Evolutionary conservation across 2,329 filamentous ascomycete species (phyloP), one percentile per base, ranked within the genome.

Genomic region (Talaromyces verruculosus): DNA sequence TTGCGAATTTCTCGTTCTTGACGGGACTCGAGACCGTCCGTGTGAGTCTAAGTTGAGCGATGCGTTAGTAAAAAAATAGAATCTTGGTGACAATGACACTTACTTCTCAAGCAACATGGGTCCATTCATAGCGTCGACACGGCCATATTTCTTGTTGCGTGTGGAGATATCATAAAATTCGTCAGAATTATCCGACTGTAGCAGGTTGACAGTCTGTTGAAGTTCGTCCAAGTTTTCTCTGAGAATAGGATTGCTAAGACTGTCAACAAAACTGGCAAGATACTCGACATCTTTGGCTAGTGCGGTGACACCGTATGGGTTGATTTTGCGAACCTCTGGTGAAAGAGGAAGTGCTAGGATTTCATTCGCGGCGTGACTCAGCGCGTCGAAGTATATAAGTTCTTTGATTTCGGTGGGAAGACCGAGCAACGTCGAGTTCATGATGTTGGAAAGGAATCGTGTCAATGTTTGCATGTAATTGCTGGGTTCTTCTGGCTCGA

Each of bases 381-480:
- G 85, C 0, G 95, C 95, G 75, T 98, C 95, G 74, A 97, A 97
- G 80, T 99, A 98, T 72, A 99, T 97, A 65, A 97, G 88, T 76
- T 97, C 93, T 76, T 98, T 98, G 78, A 99, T 97, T 73, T 96
- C 92, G 35, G 92, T 89, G 0, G 96, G 95, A n/a, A 99, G 82
- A 1, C 93, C 94, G 1, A 99, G 85, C 5, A 99, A 84, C 0
- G 96, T 97, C 0, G 92, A 95, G 74, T 89, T 93, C 93, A 98
- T 98, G 75, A 97, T 98, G 76, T 96, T 97, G 35, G 90, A 91
- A 22, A 99, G 84, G 76, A 98, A 99, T 13, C 90, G 87, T 0
- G 94, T 99, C 68, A 99, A 82, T 5, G 95, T 97, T 75, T 95
- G 90, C 88, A 99, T 97, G 79, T 99, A 99, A 71, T 89, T 93